A percentile compares a stretch with the other conserved stretches of the same genome.
Evolutionary conservation across 768 basidiomycete genomes (phyloP).

Genomic region (Artomyces pyxidatus): DNA sequence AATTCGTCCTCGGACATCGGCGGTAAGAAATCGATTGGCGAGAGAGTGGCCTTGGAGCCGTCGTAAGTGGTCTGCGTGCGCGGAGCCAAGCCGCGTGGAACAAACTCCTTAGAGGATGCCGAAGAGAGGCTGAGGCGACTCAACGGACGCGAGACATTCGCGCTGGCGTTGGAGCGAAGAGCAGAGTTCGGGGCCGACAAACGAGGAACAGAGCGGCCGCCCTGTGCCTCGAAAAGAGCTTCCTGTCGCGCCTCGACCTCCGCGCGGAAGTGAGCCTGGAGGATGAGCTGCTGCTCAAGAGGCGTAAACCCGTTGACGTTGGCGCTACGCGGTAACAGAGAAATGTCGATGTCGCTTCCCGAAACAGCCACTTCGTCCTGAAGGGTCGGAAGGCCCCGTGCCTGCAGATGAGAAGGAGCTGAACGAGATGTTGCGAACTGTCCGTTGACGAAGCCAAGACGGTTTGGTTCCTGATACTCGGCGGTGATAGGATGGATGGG

Average conservation of each 20-base stretch:
- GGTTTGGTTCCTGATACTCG: conserved; percentile 3
- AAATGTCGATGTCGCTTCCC: conserved; percentile 15
- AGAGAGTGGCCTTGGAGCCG: neutral
- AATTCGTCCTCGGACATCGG: conserved; percentile 30
- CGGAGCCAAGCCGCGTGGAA: conserved; percentile 11
- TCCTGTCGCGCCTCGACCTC: conserved; percentile 12
- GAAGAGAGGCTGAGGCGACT: conserved; percentile 9
- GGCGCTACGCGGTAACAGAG: conserved; percentile 10
- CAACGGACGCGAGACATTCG: conserved; percentile 7
- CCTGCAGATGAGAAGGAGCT: conserved; percentile 8
- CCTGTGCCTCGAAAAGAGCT: conserved; percentile 9
- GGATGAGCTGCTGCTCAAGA: conserved; percentile 16
- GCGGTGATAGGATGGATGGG: conserved; percentile 14
- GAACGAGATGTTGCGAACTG: conserved; percentile 1
- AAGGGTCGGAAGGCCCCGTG: neutral
- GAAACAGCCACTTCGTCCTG: conserved; percentile 1
- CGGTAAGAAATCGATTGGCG: neutral
- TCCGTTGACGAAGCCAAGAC: neutral
- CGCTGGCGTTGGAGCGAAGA: neutral
- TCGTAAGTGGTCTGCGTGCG: conserved; percentile 1
- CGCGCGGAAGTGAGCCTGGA: conserved; percentile 13
- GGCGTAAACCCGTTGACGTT: conserved; percentile 14
- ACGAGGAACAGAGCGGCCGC: neutral
- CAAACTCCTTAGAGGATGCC: conserved; percentile 13
- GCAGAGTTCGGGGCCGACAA: neutral